A percentile compares a stretch with the other conserved stretches of the same genome.
Evolutionary conservation across 2,329 filamentous ascomycete species (phyloP).

Genomic region (Aspergillus persii): DNA sequence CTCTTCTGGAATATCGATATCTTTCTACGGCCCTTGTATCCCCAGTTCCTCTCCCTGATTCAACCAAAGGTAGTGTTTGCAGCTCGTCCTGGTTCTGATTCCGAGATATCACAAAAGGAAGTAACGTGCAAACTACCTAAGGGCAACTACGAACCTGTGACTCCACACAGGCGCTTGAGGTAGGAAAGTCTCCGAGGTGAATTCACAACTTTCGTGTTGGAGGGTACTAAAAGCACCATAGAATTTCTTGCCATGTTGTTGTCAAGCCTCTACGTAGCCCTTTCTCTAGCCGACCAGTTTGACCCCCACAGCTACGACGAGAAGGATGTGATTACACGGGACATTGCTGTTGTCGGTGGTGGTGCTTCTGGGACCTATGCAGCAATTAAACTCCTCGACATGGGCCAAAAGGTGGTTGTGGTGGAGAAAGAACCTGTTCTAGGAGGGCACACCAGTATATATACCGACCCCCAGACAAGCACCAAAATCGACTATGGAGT

Average conservation of each 20-base stretch:
- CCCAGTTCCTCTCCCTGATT: too few relatives aligned
- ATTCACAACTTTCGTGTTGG: not conserved
- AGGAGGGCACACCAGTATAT: not conserved
- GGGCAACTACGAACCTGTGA: not conserved
- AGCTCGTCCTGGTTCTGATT: too few relatives aligned
- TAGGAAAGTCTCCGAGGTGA: too few relatives aligned
- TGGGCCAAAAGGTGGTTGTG: not conserved
- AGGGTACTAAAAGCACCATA: not conserved
- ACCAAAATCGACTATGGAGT: not conserved
- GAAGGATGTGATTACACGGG: not conserved
- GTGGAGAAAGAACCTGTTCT: not conserved
- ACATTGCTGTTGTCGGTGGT: not conserved
- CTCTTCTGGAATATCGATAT: too few relatives aligned
- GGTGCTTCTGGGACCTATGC: not conserved
- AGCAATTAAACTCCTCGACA: constrained; percentile 7
- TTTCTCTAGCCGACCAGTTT: not conserved
- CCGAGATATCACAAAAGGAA: too few relatives aligned
- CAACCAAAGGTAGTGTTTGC: too few relatives aligned
- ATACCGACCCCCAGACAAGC: not conserved
- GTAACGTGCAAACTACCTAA: not conserved
- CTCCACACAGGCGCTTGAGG: not conserved
- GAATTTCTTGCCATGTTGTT: not conserved
- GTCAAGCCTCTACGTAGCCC: not conserved
- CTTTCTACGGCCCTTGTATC: too few relatives aligned
- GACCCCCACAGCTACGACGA: not conserved